phyloP scores from a whole-genome alignment of 169 alveolate species.

The Eimeria sp. region DNA sequence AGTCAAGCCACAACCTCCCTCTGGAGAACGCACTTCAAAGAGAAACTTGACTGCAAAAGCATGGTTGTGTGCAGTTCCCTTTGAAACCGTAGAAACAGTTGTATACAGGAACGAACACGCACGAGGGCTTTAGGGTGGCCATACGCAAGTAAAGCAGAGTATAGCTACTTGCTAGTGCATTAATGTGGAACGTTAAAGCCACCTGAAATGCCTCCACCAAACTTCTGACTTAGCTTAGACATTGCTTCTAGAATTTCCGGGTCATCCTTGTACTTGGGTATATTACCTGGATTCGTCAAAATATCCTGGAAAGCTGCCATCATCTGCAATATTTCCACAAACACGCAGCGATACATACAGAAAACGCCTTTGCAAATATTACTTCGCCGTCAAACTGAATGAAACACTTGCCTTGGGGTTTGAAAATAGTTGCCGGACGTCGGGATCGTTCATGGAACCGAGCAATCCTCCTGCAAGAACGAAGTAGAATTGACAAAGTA shows the following conservation, averaged over 20 bases:
- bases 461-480: constrained; percentile 72
- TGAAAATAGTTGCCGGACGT: constrained; percentile 63
- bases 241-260: constrained; percentile 87
- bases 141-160: background rate
- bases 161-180: background rate
- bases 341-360: background rate
- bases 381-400: background rate
- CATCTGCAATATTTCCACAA: constrained; percentile 81
- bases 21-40: constrained; percentile 3
- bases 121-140: background rate
- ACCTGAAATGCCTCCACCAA: constrained; percentile 82
- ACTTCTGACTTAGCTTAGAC: constrained; percentile 75
- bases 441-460: constrained; percentile 83
- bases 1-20: constrained; percentile 28
- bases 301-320: constrained; percentile 88
- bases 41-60: constrained; percentile 18
- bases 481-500: too few species aligned
- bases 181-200: constrained; percentile 46
- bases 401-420: constrained; percentile 81
- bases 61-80: constrained; percentile 10
- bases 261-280: constrained; percentile 86
- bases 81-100: background rate
- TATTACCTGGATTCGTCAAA: constrained; percentile 87
- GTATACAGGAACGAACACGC: background rate
- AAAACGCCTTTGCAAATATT: too few species aligned